Evolutionary conservation across 129 eudicot species (phyloP).

Genomic region (Apium graveolens): DNA sequence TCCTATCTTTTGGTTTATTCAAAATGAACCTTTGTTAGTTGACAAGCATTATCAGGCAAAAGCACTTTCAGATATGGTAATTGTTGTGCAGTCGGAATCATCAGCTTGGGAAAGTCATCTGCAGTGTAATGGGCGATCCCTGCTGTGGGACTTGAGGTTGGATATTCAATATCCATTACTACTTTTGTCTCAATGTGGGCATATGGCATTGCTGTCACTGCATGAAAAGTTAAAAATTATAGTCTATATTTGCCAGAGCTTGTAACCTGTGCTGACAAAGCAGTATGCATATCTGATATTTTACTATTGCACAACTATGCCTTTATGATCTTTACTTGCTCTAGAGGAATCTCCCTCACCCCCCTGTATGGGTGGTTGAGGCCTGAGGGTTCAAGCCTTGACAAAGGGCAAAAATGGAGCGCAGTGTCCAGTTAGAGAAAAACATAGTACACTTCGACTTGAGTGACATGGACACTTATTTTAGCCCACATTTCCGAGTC

Average conservation of each 20-base stretch:
- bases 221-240: neutral
- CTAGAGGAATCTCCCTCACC: neutral
- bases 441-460: too few relatives aligned
- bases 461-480: too few relatives aligned
- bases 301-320: neutral
- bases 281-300: neutral
- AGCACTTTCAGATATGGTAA: slow-evolving; percentile 89
- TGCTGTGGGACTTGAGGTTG: slow-evolving; percentile 85
- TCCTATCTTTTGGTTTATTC: slow-evolving; percentile 93
- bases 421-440: neutral
- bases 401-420: neutral
- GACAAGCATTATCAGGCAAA: slow-evolving; percentile 97
- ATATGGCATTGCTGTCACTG: neutral
- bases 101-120: slow-evolving; percentile 92
- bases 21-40: slow-evolving; percentile 69
- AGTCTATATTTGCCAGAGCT: neutral
- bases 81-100: slow-evolving; percentile 85
- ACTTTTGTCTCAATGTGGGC: neutral
- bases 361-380: neutral
- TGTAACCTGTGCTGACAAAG: neutral
- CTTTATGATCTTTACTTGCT: neutral
- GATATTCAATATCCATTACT: neutral
- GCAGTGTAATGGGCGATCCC: slow-evolving; percentile 82
- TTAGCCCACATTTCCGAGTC: too few relatives aligned
- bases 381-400: neutral